Conservation (phyloP, 2,329 filamentous ascomycete genomes). For the Teratosphaeriaceae sp. region DNA sequence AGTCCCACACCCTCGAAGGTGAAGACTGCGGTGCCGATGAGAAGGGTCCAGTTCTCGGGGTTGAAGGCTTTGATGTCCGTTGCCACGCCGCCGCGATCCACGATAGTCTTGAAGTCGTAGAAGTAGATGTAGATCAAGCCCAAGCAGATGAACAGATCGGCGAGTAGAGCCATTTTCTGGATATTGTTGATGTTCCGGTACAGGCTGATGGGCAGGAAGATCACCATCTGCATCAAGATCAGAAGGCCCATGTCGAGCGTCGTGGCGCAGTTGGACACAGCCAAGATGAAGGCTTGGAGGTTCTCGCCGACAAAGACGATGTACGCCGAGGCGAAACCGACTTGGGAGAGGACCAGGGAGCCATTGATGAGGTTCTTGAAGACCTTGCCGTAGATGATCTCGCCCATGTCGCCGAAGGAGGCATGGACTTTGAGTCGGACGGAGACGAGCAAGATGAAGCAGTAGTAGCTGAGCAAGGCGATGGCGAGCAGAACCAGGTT, state of each 20-base stretch:
- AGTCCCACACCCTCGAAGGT: slow-evolving; percentile 97
- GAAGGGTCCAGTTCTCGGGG: slow-evolving; percentile 84
- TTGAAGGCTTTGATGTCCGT: slow-evolving; percentile 88
- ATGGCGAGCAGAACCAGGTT: slow-evolving; percentile 84
- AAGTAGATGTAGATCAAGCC: slow-evolving; percentile 93
- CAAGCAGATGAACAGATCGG: slow-evolving; percentile 88
- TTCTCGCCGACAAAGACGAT: slow-evolving; percentile 97
- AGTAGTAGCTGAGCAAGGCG: slow-evolving; percentile 87
- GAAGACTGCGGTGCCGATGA: slow-evolving; percentile 98
- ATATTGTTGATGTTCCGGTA: slow-evolving; percentile 97
- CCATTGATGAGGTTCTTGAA: slow-evolving; percentile 81
- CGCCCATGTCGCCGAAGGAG: slow-evolving; percentile 98
- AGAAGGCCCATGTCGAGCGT: slow-evolving; percentile 81
- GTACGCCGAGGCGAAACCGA: slow-evolving; percentile 91
- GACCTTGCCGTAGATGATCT: slow-evolving; percentile 81
- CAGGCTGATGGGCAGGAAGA: slow-evolving; percentile 90
- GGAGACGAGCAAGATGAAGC: slow-evolving; percentile 87
- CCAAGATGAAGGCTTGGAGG: slow-evolving; percentile 86
- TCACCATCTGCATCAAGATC: slow-evolving; percentile 89
- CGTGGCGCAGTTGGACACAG: slow-evolving; percentile 80
- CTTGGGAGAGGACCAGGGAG: slow-evolving; percentile 91
- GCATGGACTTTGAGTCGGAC: slow-evolving; percentile 79
- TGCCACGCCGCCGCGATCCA: slow-evolving; percentile 62
- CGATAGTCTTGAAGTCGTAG: slow-evolving; percentile 83
- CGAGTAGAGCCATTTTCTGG: slow-evolving; percentile 86